Evolutionary conservation across 305 asterid genomes (phyloP).

Genomic region (Fraxinus latifolia): DNA sequence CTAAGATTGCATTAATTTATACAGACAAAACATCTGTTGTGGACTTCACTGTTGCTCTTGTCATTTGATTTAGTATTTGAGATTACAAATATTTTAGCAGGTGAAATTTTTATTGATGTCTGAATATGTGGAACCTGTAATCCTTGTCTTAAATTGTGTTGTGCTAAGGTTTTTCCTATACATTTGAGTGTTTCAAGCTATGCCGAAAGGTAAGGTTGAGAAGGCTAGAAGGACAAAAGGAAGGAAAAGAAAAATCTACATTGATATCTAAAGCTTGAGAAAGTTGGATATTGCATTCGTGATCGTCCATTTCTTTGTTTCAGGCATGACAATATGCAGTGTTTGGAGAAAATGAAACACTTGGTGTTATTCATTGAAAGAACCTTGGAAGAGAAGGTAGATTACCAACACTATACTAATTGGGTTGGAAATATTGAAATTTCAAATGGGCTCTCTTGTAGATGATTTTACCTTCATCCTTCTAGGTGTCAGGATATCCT

Average conservation of each 20-base stretch:
- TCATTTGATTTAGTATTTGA: not conserved
- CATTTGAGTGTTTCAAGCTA: slow-evolving; percentile 8
- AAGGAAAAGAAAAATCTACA: slow-evolving; percentile 17
- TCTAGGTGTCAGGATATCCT: not conserved
- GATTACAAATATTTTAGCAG: not conserved
- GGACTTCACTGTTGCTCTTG: not conserved
- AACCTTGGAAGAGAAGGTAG: slow-evolving; percentile 83
- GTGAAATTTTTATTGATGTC: not conserved
- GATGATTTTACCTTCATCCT: slow-evolving; percentile 1
- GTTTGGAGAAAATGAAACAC: slow-evolving; percentile 90
- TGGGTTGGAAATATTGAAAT: slow-evolving; percentile 3
- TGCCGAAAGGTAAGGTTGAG: not conserved
- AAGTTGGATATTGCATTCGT: slow-evolving; percentile 4
- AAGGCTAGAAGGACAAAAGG: not conserved
- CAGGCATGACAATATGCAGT: slow-evolving; percentile 98
- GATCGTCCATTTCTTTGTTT: slow-evolving; percentile 24
- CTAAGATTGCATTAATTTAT: not conserved
- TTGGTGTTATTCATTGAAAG: slow-evolving; percentile 84
- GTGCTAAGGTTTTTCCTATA: slow-evolving; percentile 1
- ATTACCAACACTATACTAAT: not conserved
- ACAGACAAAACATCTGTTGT: not conserved
- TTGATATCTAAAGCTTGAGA: slow-evolving; percentile 17
- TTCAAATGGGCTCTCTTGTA: slow-evolving; percentile 12
- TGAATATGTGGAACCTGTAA: slow-evolving; percentile 17
- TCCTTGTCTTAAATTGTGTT: slow-evolving; percentile 16